Percentiles rank a stretch among this genome's conserved stretches.
Evolutionary conservation across 305 asterid species (phyloP).

Genomic region (Solanum hybrid): DNA sequence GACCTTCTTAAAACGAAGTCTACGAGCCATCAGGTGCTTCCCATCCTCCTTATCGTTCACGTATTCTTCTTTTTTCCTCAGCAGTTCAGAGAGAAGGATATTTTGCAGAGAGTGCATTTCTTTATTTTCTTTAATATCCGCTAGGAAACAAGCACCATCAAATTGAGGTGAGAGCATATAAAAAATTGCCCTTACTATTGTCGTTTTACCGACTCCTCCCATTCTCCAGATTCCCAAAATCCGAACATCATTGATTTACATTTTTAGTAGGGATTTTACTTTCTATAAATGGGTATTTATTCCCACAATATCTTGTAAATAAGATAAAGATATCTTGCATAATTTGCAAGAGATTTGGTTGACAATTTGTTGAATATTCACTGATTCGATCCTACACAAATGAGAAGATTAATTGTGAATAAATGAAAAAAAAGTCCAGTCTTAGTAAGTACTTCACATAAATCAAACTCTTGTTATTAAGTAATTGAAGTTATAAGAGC

Average conservation of each 20-base stretch:
- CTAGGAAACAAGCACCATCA: background rate
- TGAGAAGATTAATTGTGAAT: background rate
- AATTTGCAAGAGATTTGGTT: background rate
- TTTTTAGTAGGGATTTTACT: background rate
- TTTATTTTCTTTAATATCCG: background rate
- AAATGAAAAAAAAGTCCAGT: too few species aligned
- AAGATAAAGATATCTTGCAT: background rate
- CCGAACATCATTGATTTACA: background rate
- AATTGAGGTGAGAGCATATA: background rate
- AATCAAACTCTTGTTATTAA: background rate
- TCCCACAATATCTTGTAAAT: background rate
- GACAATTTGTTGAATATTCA: background rate
- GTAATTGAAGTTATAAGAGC: too few species aligned
- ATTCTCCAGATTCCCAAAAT: background rate
- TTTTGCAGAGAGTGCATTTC: background rate
- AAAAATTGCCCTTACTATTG: background rate
- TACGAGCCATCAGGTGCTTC: too few species aligned
- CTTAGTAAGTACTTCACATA: background rate
- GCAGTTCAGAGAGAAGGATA: too few species aligned
- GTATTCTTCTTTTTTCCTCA: too few species aligned
- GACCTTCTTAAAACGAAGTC: background rate
- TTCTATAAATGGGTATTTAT: background rate
- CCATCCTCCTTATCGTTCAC: too few species aligned
- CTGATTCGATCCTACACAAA: background rate
- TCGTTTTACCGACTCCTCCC: background rate